Conservation (phyloP, 2,329 filamentous ascomycete species). For the Capronia americana region DNA sequence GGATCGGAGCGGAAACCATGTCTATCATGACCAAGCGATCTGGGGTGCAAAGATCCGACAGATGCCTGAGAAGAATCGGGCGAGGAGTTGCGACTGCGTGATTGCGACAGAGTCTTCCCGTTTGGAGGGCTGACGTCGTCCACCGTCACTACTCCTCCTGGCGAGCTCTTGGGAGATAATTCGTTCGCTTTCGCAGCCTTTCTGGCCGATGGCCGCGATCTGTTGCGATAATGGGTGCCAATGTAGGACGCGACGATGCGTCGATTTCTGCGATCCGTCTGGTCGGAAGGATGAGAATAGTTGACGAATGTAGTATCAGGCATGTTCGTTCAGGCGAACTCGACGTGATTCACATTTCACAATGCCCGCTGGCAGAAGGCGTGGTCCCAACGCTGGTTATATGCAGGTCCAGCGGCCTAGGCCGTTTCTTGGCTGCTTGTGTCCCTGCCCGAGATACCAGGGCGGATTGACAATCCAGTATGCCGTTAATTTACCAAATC, state of each 20-base stretch:
- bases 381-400: not conserved
- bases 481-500: not conserved
- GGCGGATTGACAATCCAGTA: not conserved
- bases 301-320: slow-evolving; percentile 22
- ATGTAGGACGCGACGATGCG: slow-evolving; percentile 23
- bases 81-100: slow-evolving; percentile 1
- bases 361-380: not conserved
- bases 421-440: not conserved
- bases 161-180: not conserved
- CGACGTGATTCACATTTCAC: not conserved
- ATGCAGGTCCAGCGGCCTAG: not conserved
- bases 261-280: slow-evolving; percentile 15
- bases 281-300: slow-evolving; percentile 24
- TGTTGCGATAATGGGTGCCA: slow-evolving; percentile 26
- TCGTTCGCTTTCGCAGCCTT: not conserved
- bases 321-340: not conserved
- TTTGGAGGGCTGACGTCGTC: not conserved
- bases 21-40: slow-evolving; percentile 14
- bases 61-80: not conserved
- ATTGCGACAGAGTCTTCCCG: not conserved
- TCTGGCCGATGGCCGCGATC: slow-evolving; percentile 13
- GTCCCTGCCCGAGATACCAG: not conserved
- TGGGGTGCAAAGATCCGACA: not conserved
- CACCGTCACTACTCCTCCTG: not conserved
- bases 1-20: slow-evolving; percentile 24